Evolutionary conservation across 2,329 filamentous ascomycete genomes (phyloP).

Genomic region (Eutypella sp.): DNA sequence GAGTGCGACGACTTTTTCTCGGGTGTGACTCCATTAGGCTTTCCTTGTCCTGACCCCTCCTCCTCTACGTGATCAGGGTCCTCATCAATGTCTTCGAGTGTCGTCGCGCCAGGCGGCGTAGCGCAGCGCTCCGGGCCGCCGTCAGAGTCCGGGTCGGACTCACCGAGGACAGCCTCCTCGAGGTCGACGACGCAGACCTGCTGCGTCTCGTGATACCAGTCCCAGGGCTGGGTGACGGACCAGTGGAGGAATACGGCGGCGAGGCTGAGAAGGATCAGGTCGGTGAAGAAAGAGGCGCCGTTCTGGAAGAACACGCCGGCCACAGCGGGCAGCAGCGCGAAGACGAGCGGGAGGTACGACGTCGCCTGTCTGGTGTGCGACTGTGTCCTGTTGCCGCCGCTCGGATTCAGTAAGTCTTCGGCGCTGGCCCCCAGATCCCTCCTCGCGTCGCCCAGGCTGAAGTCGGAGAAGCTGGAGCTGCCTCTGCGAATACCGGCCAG

Average conservation of each 20-base stretch:
- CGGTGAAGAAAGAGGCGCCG: constrained; percentile 77
- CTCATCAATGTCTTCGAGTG: constrained; percentile 41
- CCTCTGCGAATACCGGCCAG: constrained; percentile 47
- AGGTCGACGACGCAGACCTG: constrained; percentile 46
- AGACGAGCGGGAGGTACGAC: constrained; percentile 74
- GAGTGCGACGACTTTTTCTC: not conserved
- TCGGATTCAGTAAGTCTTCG: constrained; percentile 62
- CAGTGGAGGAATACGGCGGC: constrained; percentile 87
- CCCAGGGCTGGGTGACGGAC: constrained; percentile 86
- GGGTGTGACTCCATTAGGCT: constrained; percentile 1
- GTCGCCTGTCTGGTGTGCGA: constrained; percentile 59
- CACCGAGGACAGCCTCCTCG: not conserved
- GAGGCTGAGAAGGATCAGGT: constrained; percentile 73
- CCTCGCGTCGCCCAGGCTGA: constrained; percentile 63
- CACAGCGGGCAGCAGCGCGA: constrained; percentile 82
- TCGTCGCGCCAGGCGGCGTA: constrained; percentile 12
- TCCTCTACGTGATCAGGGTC: constrained; percentile 26
- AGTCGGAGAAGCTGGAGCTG: constrained; percentile 75
- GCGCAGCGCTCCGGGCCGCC: constrained; percentile 32
- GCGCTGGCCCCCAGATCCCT: constrained; percentile 60
- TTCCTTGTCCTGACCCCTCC: constrained; percentile 1
- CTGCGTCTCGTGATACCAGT: constrained; percentile 71
- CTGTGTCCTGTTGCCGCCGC: constrained; percentile 28
- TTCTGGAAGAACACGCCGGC: constrained; percentile 80
- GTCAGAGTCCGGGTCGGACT: no score